phyloP scores from a whole-genome alignment of 2,329 filamentous ascomycete genomes.

The Hymenoscyphus scutula region DNA sequence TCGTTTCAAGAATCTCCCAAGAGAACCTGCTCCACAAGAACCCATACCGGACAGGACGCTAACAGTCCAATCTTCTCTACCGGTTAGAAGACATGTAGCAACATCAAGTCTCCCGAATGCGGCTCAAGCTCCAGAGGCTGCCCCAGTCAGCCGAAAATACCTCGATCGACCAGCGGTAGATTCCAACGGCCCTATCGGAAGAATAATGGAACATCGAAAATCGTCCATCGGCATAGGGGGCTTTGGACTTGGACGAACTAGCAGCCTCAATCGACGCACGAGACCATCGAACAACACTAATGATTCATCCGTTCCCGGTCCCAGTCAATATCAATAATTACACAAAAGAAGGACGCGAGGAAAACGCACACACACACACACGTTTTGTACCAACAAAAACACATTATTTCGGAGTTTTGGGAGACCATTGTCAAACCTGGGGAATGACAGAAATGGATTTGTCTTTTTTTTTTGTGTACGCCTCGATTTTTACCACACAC shows the following conservation, averaged over 20 bases:
- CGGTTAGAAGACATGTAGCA: conserved; percentile 52
- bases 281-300: conserved; percentile 14
- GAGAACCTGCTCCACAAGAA: conserved; percentile 43
- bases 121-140: conserved; percentile 18
- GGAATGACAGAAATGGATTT: conserved; percentile 5
- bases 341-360: conserved; percentile 4
- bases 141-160: conserved; percentile 28
- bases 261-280: conserved; percentile 26
- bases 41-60: conserved; percentile 38
- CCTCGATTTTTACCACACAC: conserved; percentile 9
- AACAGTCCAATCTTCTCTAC: conserved; percentile 46
- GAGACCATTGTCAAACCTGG: not conserved
- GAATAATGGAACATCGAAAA: conserved; percentile 33
- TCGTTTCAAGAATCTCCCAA: conserved; percentile 35
- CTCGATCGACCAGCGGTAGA: conserved; percentile 33
- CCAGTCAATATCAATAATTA: conserved; percentile 26
- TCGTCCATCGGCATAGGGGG: conserved; percentile 25
- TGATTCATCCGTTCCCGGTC: conserved; percentile 19
- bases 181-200: conserved; percentile 29
- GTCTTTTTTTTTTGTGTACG: conserved; percentile 14
- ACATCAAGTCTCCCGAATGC: conserved; percentile 43
- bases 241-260: conserved; percentile 25
- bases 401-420: conserved; percentile 23
- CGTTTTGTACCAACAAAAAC: conserved; percentile 20
- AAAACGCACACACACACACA: conserved; percentile 11